A percentile compares a stretch with the other conserved stretches of the same genome.
Conservation (phyloP, 23 red algal genomes). For the Gracilaria domingensis region DNA sequence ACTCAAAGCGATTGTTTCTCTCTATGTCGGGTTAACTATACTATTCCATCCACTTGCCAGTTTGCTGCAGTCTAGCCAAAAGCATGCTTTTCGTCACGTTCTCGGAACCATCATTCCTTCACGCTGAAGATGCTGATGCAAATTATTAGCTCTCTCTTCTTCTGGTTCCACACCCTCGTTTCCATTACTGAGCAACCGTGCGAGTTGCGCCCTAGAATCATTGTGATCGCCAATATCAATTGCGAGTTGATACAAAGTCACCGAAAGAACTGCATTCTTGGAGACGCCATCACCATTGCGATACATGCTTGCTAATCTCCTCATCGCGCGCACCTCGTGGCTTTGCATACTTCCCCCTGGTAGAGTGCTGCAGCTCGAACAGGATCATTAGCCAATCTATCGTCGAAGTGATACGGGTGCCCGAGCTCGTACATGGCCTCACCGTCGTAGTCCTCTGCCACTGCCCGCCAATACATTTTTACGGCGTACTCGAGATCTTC, state of each 20-base stretch:
- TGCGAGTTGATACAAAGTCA: not conserved
- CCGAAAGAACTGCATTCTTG: not conserved
- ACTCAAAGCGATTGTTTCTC: too few species aligned
- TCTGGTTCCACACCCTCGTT: constrained; percentile 8
- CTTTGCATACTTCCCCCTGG: not conserved
- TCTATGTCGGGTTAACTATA: too few species aligned
- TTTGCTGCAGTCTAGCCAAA: too few species aligned
- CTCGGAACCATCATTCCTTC: constrained; percentile 1
- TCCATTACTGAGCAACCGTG: not conserved
- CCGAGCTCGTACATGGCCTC: constrained; percentile 25
- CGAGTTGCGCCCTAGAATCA: constrained; percentile 20
- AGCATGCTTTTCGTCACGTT: not conserved
- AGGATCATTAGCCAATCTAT: constrained; percentile 6
- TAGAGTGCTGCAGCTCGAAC: constrained; percentile 1
- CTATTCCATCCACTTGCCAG: too few species aligned
- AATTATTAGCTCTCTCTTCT: not conserved
- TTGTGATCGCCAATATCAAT: constrained; percentile 25
- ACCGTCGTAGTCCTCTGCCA: constrained; percentile 18
- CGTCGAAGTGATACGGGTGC: constrained; percentile 13
- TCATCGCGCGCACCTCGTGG: constrained; percentile 23
- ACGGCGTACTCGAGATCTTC: not conserved
- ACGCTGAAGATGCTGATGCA: not conserved
- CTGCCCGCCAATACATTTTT: constrained; percentile 19
- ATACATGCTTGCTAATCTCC: constrained; percentile 15
- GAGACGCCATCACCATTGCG: not conserved